Conservation (phyloP, 495 filamentous ascomycete species). For the Trichoderma orchidacearum region DNA sequence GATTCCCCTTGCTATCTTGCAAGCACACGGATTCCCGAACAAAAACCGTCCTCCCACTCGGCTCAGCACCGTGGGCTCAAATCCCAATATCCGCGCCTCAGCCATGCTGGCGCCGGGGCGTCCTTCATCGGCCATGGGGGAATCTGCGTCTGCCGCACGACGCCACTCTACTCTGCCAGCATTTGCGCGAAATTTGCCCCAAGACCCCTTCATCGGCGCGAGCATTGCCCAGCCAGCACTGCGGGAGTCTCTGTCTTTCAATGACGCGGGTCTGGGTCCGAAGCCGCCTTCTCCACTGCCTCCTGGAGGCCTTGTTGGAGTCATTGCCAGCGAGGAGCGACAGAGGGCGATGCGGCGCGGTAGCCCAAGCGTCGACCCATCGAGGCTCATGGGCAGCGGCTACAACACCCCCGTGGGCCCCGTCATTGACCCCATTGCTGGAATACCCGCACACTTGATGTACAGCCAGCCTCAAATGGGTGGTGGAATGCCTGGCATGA, state of each 20-base stretch:
- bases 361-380: constrained; percentile 48
- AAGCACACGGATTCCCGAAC: constrained; percentile 85
- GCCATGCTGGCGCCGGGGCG: constrained; percentile 16
- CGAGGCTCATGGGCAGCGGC: constrained; percentile 19
- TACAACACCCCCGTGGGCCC: background rate
- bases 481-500: constrained; percentile 5
- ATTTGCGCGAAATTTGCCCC: constrained; percentile 77
- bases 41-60: constrained; percentile 67
- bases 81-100: constrained; percentile 42
- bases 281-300: constrained; percentile 31
- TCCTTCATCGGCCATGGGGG: constrained; percentile 16
- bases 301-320: constrained; percentile 72
- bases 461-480: constrained; percentile 18
- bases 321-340: constrained; percentile 78
- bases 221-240: constrained; percentile 60
- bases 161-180: constrained; percentile 46
- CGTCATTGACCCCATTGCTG: constrained; percentile 26
- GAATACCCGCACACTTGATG: constrained; percentile 35
- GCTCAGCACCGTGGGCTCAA: constrained; percentile 50
- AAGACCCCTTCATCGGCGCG: constrained; percentile 80
- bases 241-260: constrained; percentile 61
- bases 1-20: constrained; percentile 74
- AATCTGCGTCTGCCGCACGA: constrained; percentile 7
- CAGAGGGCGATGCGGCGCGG: constrained; percentile 63
- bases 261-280: constrained; percentile 37